Evolutionary conservation across 2,329 filamentous ascomycete species (phyloP).

Genomic region (Periconia digitata): DNA sequence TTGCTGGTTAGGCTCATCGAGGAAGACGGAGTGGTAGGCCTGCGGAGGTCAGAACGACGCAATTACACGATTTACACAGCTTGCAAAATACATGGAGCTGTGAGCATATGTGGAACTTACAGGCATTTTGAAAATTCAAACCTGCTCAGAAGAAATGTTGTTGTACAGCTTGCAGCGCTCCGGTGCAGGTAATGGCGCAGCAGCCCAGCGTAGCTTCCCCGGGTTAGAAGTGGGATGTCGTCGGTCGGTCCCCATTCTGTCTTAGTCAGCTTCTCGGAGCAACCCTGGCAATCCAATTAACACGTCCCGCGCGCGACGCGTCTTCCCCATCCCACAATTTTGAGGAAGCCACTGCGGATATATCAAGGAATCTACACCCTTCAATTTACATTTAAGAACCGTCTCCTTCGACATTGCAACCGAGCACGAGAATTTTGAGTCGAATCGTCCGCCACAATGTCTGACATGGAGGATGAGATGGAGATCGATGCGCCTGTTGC

Average conservation of each 20-base stretch:
- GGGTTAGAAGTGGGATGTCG: slow-evolving; percentile 31
- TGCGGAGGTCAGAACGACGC: slow-evolving; percentile 42
- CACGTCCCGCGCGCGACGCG: slow-evolving; percentile 34
- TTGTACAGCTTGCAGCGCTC: slow-evolving; percentile 22
- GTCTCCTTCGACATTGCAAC: neutral
- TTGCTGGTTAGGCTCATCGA: slow-evolving; percentile 72
- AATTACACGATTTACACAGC: neutral
- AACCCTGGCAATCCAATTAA: slow-evolving; percentile 29
- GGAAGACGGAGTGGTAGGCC: slow-evolving; percentile 98
- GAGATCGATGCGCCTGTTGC: slow-evolving; percentile 63
- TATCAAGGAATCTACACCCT: neutral
- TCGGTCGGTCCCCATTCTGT: neutral
- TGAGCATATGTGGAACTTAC: slow-evolving; percentile 34
- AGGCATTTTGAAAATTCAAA: slow-evolving; percentile 47
- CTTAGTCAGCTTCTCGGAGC: slow-evolving; percentile 11
- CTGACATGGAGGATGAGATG: slow-evolving; percentile 65
- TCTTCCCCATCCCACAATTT: slow-evolving; percentile 4
- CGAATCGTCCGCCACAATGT: slow-evolving; percentile 42
- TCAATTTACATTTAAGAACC: neutral
- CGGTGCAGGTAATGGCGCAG: slow-evolving; percentile 31
- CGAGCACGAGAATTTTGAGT: too few relatives aligned
- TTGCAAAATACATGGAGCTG: neutral
- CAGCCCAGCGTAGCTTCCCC: slow-evolving; percentile 16
- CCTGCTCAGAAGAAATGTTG: slow-evolving; percentile 13
- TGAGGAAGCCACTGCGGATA: neutral